A percentile compares a stretch with the other conserved stretches of the same genome.
These are phyloP conservation scores for Coemansia aciculifera DNA, from an alignment of 192 early-diverging fungal genomes.

Conservation along the genomic window DNA sequence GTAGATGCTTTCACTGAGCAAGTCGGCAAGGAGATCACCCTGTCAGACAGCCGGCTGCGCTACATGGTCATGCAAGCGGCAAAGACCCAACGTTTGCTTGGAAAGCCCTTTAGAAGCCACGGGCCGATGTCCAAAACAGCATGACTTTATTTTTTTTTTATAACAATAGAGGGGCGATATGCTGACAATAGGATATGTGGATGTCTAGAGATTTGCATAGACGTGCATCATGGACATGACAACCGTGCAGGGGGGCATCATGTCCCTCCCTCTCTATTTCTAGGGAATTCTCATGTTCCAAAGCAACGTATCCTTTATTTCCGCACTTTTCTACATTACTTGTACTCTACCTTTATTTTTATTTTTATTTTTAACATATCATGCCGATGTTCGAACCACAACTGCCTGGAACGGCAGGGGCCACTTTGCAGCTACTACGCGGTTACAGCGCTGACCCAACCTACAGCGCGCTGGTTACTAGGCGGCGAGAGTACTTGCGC, in stretches of 20 bases:
- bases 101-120: background rate
- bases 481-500: background rate
- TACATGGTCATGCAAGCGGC: background rate
- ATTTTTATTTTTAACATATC: background rate
- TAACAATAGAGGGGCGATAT: background rate
- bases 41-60: slow-evolving; percentile 8
- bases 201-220: too few species aligned
- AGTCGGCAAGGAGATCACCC: slow-evolving; percentile 8
- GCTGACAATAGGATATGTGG: too few species aligned
- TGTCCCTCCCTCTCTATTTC: background rate
- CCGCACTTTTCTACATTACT: background rate
- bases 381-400: background rate
- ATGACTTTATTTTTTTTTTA: background rate
- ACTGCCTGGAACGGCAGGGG: background rate
- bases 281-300: background rate
- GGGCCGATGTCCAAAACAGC: background rate
- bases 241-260: background rate
- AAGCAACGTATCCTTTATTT: background rate
- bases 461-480: background rate
- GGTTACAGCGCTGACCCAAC: background rate
- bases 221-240: too few species aligned
- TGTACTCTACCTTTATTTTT: background rate
- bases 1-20: slow-evolving; percentile 9
- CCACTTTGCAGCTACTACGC: background rate
- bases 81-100: background rate